phyloP scores from a whole-genome alignment of 768 basidiomycete genomes.

The Crepidotus variabilis region DNA sequence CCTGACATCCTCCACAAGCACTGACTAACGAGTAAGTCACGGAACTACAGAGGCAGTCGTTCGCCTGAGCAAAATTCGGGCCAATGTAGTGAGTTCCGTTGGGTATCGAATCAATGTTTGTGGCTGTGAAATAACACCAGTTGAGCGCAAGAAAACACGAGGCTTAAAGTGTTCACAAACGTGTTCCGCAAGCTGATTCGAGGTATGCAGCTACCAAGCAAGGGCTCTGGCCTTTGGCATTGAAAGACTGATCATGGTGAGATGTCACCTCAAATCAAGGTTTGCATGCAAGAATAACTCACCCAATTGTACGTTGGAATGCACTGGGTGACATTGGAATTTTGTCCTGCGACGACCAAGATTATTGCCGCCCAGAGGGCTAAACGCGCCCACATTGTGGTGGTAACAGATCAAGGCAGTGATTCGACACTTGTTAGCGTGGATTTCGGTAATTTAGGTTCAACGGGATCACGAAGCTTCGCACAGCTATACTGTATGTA shows the following conservation, averaged over 20 bases:
- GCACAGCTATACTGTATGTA: neutral
- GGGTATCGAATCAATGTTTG: constrained; percentile 35
- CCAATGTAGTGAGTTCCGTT: constrained; percentile 35
- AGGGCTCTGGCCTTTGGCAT: constrained; percentile 41
- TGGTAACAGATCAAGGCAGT: neutral
- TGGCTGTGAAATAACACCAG: constrained; percentile 23
- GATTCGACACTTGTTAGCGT: neutral
- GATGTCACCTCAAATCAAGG: neutral
- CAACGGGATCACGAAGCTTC: neutral
- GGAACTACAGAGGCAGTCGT: constrained; percentile 49
- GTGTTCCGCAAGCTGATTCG: constrained; percentile 34
- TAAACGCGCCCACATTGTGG: constrained; percentile 5
- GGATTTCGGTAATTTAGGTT: neutral
- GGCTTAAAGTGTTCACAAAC: constrained; percentile 7
- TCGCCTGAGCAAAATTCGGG: constrained; percentile 28
- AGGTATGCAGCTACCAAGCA: constrained; percentile 47
- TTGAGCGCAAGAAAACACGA: neutral
- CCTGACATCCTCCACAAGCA: constrained; percentile 59
- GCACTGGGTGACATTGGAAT: constrained; percentile 34
- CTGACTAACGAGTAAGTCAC: constrained; percentile 54
- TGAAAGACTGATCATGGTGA: constrained; percentile 29
- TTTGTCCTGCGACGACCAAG: constrained; percentile 24
- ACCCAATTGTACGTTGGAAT: constrained; percentile 35
- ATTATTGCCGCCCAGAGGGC: neutral
- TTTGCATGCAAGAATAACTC: neutral